Percentiles rank a stretch among this genome's conserved stretches.
phyloP scores from a whole-genome alignment of 2,329 filamentous ascomycete genomes.

The Colletotrichum sp. region DNA sequence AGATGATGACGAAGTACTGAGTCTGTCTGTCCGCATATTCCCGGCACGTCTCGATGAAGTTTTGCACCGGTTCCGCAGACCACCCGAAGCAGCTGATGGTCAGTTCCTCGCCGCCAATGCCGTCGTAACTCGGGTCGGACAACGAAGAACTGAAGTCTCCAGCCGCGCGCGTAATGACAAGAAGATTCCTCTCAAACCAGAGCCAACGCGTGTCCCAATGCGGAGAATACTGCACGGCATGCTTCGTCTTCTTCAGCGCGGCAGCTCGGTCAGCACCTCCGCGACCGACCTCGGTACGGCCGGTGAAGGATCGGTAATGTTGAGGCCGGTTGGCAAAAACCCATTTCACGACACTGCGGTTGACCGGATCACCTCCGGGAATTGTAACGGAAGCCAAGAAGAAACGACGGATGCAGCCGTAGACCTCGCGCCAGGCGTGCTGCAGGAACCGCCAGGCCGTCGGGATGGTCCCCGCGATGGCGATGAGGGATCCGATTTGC shows the following conservation, averaged over 20 bases:
- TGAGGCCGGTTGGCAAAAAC: constrained; percentile 44
- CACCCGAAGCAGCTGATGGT: constrained; percentile 55
- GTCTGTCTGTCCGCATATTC: constrained; percentile 52
- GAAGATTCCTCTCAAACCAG: constrained; percentile 49
- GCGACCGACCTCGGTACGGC: constrained; percentile 42
- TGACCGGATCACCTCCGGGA: constrained; percentile 48
- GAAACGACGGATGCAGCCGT: constrained; percentile 44
- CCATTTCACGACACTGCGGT: constrained; percentile 50
- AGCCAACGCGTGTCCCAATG: constrained; percentile 54
- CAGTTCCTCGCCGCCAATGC: constrained; percentile 50
- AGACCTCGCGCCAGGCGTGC: constrained; percentile 39
- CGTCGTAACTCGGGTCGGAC: constrained; percentile 48
- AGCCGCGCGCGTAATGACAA: constrained; percentile 49
- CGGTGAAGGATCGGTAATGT: constrained; percentile 47
- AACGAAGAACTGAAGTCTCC: constrained; percentile 40
- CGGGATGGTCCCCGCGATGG: constrained; percentile 46
- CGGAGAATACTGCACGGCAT: constrained; percentile 48
- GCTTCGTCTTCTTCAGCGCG: constrained; percentile 44
- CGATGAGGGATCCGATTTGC: constrained; percentile 48
- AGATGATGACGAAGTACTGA: constrained; percentile 56
- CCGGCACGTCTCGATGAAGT: constrained; percentile 49
- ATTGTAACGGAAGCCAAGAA: constrained; percentile 50
- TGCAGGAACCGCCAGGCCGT: constrained; percentile 43
- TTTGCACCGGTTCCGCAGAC: constrained; percentile 53
- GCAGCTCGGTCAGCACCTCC: constrained; percentile 39